Evolutionary conservation across 768 basidiomycete species (phyloP).

Genomic region (Phaeolepiota aurea): DNA sequence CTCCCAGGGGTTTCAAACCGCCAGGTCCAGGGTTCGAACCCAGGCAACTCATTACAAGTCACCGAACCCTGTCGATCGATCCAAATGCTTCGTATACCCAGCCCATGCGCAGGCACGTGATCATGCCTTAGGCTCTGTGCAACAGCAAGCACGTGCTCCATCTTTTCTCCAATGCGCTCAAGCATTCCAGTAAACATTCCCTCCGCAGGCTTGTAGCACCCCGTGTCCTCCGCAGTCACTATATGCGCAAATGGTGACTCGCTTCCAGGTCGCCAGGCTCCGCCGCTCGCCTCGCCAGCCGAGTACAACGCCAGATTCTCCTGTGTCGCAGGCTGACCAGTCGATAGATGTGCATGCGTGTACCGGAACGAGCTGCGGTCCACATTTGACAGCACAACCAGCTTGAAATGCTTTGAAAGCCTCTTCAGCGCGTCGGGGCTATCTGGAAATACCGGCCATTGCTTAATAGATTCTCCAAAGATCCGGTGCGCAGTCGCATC

Average conservation of each 20-base stretch:
- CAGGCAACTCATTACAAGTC: slow-evolving; percentile 30
- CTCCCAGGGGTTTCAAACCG: slow-evolving; percentile 51
- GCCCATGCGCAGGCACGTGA: slow-evolving; percentile 48
- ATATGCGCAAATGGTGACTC: slow-evolving; percentile 58
- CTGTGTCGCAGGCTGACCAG: slow-evolving; percentile 18
- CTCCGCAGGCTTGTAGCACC: slow-evolving; percentile 64
- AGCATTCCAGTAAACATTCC: slow-evolving; percentile 45
- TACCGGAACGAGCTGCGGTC: slow-evolving; percentile 54
- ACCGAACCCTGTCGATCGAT: slow-evolving; percentile 49
- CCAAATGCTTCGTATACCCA: slow-evolving; percentile 56
- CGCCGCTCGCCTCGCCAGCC: slow-evolving; percentile 21
- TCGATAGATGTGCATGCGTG: slow-evolving; percentile 49
- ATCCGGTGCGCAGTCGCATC: slow-evolving; percentile 23
- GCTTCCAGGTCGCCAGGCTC: slow-evolving; percentile 25
- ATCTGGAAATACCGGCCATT: slow-evolving; percentile 66
- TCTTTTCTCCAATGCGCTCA: slow-evolving; percentile 28
- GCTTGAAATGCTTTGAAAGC: slow-evolving; percentile 56
- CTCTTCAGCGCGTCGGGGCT: slow-evolving; percentile 48
- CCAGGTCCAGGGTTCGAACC: slow-evolving; percentile 33
- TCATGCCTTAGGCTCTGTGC: slow-evolving; percentile 66
- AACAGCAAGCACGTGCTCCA: slow-evolving; percentile 49
- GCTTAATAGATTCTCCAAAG: slow-evolving; percentile 52
- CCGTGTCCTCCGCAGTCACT: slow-evolving; percentile 64
- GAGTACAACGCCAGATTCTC: slow-evolving; percentile 18
- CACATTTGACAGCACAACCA: slow-evolving; percentile 72